phyloP scores from a whole-genome alignment of 176 grass and related monocot genomes.

The Elaeis guineensis region DNA sequence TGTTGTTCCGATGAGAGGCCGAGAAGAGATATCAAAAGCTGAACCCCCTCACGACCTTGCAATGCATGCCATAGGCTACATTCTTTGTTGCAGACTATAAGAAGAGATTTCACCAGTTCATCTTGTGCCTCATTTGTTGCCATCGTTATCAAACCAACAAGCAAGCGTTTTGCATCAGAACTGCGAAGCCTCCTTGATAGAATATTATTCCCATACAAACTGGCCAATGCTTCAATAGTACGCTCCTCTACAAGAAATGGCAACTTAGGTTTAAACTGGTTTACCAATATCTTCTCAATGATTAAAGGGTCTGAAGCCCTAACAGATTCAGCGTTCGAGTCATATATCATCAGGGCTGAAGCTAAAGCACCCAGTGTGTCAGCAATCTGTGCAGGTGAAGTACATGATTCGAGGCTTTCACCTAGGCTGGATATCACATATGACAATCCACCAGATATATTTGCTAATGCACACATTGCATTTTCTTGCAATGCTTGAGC shows the following conservation, averaged over 20 bases:
- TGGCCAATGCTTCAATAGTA: constrained; percentile 97
- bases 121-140: constrained; percentile 85
- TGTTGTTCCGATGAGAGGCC: constrained; percentile 98
- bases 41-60: constrained; percentile 96
- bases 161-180: constrained; percentile 87
- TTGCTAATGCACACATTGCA: constrained; percentile 98
- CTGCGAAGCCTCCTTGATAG: constrained; percentile 70
- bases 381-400: constrained; percentile 87
- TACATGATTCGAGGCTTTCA: constrained; percentile 95
- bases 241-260: constrained; percentile 91
- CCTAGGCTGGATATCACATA: constrained; percentile 97
- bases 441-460: constrained; percentile 97
- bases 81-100: constrained; percentile 81
- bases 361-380: constrained; percentile 97
- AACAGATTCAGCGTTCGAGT: constrained; percentile 77
- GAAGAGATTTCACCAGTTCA: constrained; percentile 82
- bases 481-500: constrained; percentile 98
- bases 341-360: constrained; percentile 99
- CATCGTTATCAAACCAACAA: constrained; percentile 97
- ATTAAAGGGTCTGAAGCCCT: constrained; percentile 65
- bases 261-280: constrained; percentile 85
- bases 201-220: constrained; percentile 90
- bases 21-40: constrained; percentile 95
- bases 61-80: constrained; percentile 94
- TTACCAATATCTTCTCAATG: constrained; percentile 86